Percentiles rank a stretch among this genome's conserved stretches.
Conservation (phyloP, 2,329 filamentous ascomycete species). For the Lachnellula hyalina region DNA sequence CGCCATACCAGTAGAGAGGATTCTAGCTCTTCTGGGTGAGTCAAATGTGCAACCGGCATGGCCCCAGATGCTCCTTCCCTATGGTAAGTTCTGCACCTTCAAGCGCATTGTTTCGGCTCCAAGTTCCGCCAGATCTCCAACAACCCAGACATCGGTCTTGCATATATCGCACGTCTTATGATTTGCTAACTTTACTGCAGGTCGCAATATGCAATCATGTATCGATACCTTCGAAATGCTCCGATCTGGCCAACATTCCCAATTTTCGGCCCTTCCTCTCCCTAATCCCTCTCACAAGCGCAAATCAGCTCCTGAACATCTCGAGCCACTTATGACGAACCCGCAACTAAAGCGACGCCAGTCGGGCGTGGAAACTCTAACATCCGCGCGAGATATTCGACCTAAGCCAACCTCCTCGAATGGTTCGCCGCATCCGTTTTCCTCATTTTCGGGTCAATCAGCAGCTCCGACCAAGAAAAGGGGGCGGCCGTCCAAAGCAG, state of each 20-base stretch:
- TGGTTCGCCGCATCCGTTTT: conserved; percentile 20
- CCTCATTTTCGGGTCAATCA: conserved; percentile 9
- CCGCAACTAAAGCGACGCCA: conserved; percentile 22
- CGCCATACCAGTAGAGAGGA: conserved; percentile 38
- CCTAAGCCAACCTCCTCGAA: conserved; percentile 26
- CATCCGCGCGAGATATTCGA: conserved; percentile 20
- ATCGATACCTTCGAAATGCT: conserved; percentile 24
- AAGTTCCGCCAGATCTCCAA: conserved; percentile 15
- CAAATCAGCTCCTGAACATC: conserved; percentile 17
- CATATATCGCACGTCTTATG: background rate
- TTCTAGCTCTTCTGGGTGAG: conserved; percentile 38
- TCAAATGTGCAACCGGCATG: conserved; percentile 40
- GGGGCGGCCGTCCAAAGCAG: conserved; percentile 29
- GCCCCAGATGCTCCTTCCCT: conserved; percentile 44
- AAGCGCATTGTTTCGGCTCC: conserved; percentile 10
- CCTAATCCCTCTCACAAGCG: conserved; percentile 20
- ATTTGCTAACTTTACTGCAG: conserved; percentile 20
- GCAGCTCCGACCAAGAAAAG: conserved; percentile 22
- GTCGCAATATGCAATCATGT: conserved; percentile 27
- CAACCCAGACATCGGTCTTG: conserved; percentile 15
- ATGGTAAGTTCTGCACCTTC: conserved; percentile 35
- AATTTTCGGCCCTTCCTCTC: conserved; percentile 4
- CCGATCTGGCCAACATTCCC: conserved; percentile 5
- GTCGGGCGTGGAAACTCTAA: conserved; percentile 15
- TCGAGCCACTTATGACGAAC: conserved; percentile 14